Conservation (phyloP, 345 rosid genomes). For the Lepidium aucheri region DNA sequence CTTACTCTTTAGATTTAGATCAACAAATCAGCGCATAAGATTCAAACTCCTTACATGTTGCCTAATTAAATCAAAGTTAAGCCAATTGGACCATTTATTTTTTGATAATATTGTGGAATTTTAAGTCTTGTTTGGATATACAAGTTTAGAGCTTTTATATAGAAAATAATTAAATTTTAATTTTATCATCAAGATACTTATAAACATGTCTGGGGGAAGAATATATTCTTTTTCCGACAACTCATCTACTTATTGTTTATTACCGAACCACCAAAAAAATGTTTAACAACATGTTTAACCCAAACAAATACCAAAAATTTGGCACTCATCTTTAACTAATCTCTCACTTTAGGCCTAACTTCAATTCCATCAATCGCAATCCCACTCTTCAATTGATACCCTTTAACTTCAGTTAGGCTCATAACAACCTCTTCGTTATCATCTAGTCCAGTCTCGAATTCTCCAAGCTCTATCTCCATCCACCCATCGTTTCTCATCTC, state of each 20-base stretch:
- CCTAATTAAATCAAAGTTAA: too few species aligned
- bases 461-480: conserved; percentile 77
- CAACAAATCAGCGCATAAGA: too few species aligned
- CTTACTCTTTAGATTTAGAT: too few species aligned
- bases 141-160: too few species aligned
- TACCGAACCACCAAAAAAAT: background rate
- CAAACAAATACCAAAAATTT: background rate
- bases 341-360: conserved; percentile 41
- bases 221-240: too few species aligned
- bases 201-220: too few species aligned
- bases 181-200: too few species aligned
- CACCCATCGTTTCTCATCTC: conserved; percentile 48
- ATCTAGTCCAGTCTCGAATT: conserved; percentile 33
- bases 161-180: too few species aligned
- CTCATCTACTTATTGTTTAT: background rate
- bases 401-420: conserved; percentile 66
- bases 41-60: too few species aligned
- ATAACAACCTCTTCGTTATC: conserved; percentile 35
- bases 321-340: background rate
- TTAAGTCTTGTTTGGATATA: too few species aligned
- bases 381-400: conserved; percentile 68
- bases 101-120: too few species aligned
- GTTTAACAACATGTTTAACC: background rate
- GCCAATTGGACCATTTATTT: too few species aligned
- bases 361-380: conserved; percentile 70